Base-by-base conservation (phyloP, 208 protist species). In the Vickermania ingenoplastis region DNA sequence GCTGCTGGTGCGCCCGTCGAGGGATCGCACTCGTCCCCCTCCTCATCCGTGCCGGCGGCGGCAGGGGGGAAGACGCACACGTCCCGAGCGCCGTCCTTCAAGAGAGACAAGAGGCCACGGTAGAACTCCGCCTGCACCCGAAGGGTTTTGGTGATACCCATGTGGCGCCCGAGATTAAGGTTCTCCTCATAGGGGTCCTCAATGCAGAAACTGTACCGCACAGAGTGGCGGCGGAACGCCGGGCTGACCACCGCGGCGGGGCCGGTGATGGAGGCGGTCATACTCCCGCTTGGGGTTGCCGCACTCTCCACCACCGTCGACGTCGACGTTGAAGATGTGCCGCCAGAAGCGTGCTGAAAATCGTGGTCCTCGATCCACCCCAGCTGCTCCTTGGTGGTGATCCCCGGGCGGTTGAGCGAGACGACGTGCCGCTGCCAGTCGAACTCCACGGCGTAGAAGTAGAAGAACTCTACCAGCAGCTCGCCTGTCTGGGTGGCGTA, bases 131-230 rank as follows among this genome's bases (percentile, higher is more conserved):
- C 66, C 58, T 83, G 63, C 13, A 97, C 88, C 60, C 91, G 89
- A 36, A 89, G 67, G 14, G 74, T 79, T 59, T 91, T 90, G n/a
- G 80, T 89, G 41, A 89, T 65, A 53, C 88, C 88, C 71, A 95
- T 85, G 65, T 95, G 88, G 0, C 88, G 79, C 2, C 82, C 85
- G 1, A 91, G 67, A 62, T 92, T 93, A 17, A 91, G 66, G 31
- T 94, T 92, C 41, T 89, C 74, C 56, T 96, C 90, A 61, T 96
- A 94, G 3, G 87, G 90, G 75, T 94, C 90, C 61, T 96, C 86
- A 51, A 96, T 92, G 64, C 90, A 94, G 48, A 96, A 76, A 49
- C 73, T 65, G 63, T 96, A 96, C 29, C 83, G 81, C 31, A 59
- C 67, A 3, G 67, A 29, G 31, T 74, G 48, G 31, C 27, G 23